These are phyloP conservation scores for Claviceps capensis DNA, from an alignment of 2,329 filamentous ascomycete species.

Conservation along the genomic window DNA sequence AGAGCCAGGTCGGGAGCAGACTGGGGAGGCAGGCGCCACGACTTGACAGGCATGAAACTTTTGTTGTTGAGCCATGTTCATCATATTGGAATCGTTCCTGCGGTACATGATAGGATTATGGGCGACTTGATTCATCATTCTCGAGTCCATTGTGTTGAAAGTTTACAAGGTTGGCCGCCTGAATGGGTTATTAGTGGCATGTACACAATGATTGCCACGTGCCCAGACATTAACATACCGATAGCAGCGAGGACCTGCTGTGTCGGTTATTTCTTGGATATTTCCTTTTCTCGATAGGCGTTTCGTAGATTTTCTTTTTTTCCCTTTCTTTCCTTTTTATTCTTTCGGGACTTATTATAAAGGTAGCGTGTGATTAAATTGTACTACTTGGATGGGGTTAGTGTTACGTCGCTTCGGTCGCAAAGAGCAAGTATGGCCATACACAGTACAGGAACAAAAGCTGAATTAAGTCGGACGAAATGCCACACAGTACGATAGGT, in stretches of 20 bases:
- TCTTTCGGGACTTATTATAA: background rate
- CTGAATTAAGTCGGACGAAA: conserved; percentile 2
- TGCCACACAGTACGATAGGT: conserved; percentile 7
- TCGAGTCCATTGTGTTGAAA: conserved; percentile 47
- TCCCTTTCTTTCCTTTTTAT: background rate
- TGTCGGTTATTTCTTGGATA: too few relatives aligned
- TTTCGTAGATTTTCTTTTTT: background rate
- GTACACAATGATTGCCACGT: background rate
- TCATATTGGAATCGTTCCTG: conserved; percentile 59
- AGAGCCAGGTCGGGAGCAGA: conserved; percentile 52
- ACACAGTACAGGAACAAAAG: conserved; percentile 8
- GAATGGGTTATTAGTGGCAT: background rate
- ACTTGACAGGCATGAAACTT: conserved; percentile 33
- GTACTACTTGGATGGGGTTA: background rate
- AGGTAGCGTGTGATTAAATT: background rate
- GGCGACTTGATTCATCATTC: conserved; percentile 46
- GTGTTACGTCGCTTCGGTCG: conserved; percentile 6
- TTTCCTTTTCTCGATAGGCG: background rate
- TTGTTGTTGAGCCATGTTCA: conserved; percentile 6
- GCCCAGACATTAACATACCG: background rate
- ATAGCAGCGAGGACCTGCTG: background rate
- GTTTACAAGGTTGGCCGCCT: background rate
- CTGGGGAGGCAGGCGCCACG: conserved; percentile 42
- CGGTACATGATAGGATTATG: conserved; percentile 81
- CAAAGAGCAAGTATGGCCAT: conserved; percentile 7